Evolutionary conservation across 495 filamentous ascomycete species (phyloP), one percentile per base, ranked within the genome.

Genomic region (Penicillium canariense): DNA sequence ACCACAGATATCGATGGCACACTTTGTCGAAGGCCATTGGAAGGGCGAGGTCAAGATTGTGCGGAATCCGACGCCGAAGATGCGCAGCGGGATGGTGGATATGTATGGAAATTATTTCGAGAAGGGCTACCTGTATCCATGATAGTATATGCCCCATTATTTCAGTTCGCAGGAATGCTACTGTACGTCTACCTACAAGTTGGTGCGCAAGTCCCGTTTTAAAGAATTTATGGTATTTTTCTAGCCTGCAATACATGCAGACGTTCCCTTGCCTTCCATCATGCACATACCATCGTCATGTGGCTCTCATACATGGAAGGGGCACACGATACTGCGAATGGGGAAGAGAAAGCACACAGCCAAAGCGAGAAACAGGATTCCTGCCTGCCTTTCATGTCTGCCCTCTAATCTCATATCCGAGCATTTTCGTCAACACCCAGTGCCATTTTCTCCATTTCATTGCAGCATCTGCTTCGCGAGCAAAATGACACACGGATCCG

Each of bases 41-140:
- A 77, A 76, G 15, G 79, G 79, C n/a, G 78, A 82, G 40, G 70
- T 82, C 7, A 79, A 80, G 56, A 59, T 82, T 48, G 67, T 81
- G 15, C 60, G 75, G 22, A 77, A 77, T 56, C 61, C 75, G 11
- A 64, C 68, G 28, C 70, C 73, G 1, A 75, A 75, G 52, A 70
- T 66, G 4, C 68, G 71, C 18, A 77, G 62, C 46, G 77, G 75
- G 15, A 63, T 68, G 52, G 71, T 78, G 23, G 77, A 81, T 63
- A 76, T 77, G 64, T 81, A 79, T 65, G 78, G 78, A 5, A 81
- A 81, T 64, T 73, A 75, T 55, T 81, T 78, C 50, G 78, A 79
- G 62, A 79, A 78, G 60, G 77, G 76, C 3, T 78, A 78, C 52
- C 54, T 81, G 10, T 81, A 80, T 61, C 77, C 76, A 46, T 80